phyloP scores from a whole-genome alignment of 208 protist genomes.

The Wallacemonas sp. region DNA sequence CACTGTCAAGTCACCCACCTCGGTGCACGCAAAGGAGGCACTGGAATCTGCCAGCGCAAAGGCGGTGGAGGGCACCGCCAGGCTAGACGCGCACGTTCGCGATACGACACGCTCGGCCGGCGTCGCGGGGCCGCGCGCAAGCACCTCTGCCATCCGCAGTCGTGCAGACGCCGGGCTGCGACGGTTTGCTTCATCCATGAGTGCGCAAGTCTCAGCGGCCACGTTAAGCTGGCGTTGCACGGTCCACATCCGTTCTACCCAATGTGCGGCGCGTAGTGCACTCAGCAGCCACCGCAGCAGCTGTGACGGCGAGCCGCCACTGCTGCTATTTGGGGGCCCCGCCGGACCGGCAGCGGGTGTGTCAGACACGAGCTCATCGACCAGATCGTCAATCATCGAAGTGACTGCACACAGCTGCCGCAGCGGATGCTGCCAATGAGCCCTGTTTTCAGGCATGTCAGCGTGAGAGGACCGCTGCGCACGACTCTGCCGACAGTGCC shows the following conservation, averaged over 20 bases:
- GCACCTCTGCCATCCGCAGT: too few species aligned
- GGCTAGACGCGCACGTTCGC: too few species aligned
- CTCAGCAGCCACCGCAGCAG: neutral
- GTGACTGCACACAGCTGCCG: neutral
- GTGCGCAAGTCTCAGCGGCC: neutral
- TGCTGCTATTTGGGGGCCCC: too few species aligned
- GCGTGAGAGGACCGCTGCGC: too few species aligned
- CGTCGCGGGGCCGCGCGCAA: too few species aligned
- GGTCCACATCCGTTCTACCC: neutral
- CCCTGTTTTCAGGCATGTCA: neutral
- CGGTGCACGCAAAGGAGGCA: too few species aligned
- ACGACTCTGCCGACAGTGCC: too few species aligned
- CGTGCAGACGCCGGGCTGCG: too few species aligned
- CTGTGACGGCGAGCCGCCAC: neutral
- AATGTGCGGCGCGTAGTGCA: neutral
- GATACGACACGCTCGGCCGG: too few species aligned
- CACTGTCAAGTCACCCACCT: neutral
- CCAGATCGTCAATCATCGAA: neutral
- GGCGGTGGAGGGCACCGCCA: too few species aligned
- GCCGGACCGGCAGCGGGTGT: neutral
- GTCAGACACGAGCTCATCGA: neutral
- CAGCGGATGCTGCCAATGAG: conserved; percentile 1
- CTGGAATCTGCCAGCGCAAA: too few species aligned
- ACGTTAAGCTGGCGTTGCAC: neutral
- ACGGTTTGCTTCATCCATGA: too few species aligned